Evolutionary conservation across 2,329 filamentous ascomycete genomes (phyloP).

Genomic region (Ophiostoma quercus): DNA sequence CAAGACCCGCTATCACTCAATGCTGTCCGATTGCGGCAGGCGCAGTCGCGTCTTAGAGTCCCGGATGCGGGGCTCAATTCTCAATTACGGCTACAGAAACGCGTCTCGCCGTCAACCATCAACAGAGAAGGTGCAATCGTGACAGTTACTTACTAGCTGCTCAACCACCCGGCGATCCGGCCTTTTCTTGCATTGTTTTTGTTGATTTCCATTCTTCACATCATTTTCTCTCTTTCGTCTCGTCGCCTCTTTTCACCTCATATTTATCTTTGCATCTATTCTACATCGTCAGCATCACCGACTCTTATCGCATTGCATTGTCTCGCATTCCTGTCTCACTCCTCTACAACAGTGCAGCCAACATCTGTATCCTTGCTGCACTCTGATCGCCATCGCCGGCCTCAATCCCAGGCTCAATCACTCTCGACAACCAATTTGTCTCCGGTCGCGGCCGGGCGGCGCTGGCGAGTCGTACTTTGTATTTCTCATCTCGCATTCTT

Average conservation of each 20-base stretch:
- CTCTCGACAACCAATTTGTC: slow-evolving; percentile 12
- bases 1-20: neutral
- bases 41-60: neutral
- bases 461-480: slow-evolving; percentile 23
- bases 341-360: neutral
- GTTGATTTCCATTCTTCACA: neutral
- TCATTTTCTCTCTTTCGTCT: neutral
- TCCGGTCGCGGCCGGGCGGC: slow-evolving; percentile 17
- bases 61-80: slow-evolving; percentile 9
- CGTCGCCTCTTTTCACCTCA: too few relatives aligned
- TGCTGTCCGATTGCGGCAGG: slow-evolving; percentile 12
- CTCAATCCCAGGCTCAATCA: neutral
- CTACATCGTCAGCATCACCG: neutral
- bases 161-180: neutral
- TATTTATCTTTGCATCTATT: too few relatives aligned
- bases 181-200: neutral
- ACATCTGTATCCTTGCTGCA: neutral
- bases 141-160: neutral
- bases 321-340: neutral
- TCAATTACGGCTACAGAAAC: slow-evolving; percentile 8
- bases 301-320: neutral
- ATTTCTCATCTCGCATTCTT: neutral
- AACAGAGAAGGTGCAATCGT: slow-evolving; percentile 4
- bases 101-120: neutral
- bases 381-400: neutral